Base-by-base conservation (phyloP, 73 alveolate species). In the Paramecium pentaurelia region DNA sequence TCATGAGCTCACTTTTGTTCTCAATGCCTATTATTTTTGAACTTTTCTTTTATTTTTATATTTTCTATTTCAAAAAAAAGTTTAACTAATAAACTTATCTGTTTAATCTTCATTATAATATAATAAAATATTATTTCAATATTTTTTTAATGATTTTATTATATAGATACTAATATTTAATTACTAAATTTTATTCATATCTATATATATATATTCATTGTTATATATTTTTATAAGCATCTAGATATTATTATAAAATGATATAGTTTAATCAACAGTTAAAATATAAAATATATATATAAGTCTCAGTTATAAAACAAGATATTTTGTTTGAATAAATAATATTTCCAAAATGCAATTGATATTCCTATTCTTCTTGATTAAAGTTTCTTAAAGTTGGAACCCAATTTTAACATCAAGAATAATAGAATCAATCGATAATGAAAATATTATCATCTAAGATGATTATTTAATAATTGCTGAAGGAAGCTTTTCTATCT, bases 301-400 rank as follows among this genome's bases (percentile, higher is more conserved):
- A 27, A 6, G 84, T 14, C 70, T 32, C 47, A 11, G 84, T 32
- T 27, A 27, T 64, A 64, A 32, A 64, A 64, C 84, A 28, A 64
- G 84, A 64, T 27, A 32, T 28, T 64, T 32, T 64, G 84, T 25
- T 54, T 64, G 84, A 28, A 64, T 64, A 64, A 54, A 64, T 64
- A 64, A 64, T 64, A 64, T 64, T 64, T 64, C 49, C 27, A 64
- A 64, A 64, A 64, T 64, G 83, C 44, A 64, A 64, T 64, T 64
- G 49, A 27, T 64, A 64, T 64, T 64, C 83, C 20, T 64, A 28
- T 64, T 64, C 84, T 64, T 64, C 84, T 6, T 64, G 45, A 34
- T 64, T 11, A 11, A 28, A 7, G 84, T 28, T 64, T 64, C 28
- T 14, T 64, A 0, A 2, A 14, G 84, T 34, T 64, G 84, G 84